These are phyloP conservation scores for Paradendryphiella salina DNA, from an alignment of 2,329 filamentous ascomycete genomes.

Conservation along the genomic window DNA sequence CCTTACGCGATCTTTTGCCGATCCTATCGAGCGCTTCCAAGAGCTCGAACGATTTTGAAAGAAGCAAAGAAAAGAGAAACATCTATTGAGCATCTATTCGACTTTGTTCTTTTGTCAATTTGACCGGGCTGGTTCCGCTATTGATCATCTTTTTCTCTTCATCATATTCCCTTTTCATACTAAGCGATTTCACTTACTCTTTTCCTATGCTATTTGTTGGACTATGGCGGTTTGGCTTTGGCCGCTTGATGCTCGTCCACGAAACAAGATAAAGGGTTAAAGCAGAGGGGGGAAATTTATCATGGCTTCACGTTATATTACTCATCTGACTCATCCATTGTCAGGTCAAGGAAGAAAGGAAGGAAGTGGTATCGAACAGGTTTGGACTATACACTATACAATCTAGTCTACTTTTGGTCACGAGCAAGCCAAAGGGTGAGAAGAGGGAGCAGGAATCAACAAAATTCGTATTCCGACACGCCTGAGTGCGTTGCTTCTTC, in stretches of 20 bases:
- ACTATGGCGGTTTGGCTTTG: background rate
- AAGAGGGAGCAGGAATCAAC: slow-evolving; percentile 6
- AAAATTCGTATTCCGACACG: slow-evolving; percentile 5
- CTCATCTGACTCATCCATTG: background rate
- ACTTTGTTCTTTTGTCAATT: background rate
- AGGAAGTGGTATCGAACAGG: background rate
- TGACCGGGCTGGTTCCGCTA: slow-evolving; percentile 6
- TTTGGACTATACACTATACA: background rate
- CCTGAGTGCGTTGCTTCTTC: slow-evolving; percentile 1
- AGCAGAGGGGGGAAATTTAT: background rate
- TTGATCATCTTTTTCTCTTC: background rate
- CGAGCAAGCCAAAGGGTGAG: background rate
- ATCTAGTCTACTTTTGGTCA: background rate
- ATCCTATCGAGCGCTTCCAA: slow-evolving; percentile 42
- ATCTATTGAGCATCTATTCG: background rate
- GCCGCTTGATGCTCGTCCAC: slow-evolving; percentile 2
- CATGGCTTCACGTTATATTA: background rate
- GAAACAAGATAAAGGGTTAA: background rate
- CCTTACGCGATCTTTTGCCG: slow-evolving; percentile 41
- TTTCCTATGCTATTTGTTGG: background rate
- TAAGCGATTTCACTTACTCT: slow-evolving; percentile 1
- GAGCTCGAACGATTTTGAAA: slow-evolving; percentile 36
- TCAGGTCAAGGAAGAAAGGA: too few species aligned
- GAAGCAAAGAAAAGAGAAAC: background rate
- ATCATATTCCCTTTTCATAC: background rate